phyloP scores from a whole-genome alignment of 192 early-diverging fungal species.

The Linnemannia exigua region DNA sequence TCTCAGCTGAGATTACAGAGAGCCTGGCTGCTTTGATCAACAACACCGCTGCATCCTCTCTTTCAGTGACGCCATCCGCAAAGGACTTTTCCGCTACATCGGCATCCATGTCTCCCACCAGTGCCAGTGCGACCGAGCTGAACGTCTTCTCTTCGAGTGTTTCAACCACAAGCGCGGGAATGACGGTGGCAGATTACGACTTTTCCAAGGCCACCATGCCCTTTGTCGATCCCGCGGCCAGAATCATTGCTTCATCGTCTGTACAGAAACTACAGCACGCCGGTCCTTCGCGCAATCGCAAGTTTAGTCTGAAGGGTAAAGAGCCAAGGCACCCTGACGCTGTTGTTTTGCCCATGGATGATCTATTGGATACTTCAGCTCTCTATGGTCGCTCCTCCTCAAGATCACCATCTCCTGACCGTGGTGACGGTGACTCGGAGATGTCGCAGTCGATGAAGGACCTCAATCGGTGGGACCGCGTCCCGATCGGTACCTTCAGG shows the following conservation, averaged over 20 bases:
- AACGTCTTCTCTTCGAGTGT: background rate
- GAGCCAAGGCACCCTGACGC: conserved; percentile 16
- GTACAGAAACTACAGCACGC: background rate
- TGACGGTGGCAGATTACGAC: conserved; percentile 9
- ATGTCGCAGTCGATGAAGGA: conserved; percentile 57
- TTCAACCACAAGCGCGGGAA: background rate
- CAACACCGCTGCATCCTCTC: conserved; percentile 2
- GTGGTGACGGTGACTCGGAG: conserved; percentile 17
- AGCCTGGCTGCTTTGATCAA: conserved; percentile 1
- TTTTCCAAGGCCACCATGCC: conserved; percentile 34
- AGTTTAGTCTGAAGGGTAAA: conserved; percentile 34
- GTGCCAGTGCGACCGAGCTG: background rate
- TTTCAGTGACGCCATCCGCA: background rate
- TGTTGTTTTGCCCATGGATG: conserved; percentile 59
- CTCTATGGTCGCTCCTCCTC: conserved; percentile 59
- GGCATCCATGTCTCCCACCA: conserved; percentile 11
- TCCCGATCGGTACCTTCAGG: conserved; percentile 67
- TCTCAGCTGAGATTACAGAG: conserved; percentile 26
- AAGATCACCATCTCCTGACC: conserved; percentile 61
- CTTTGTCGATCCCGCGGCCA: conserved; percentile 34
- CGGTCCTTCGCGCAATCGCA: background rate
- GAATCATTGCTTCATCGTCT: conserved; percentile 17
- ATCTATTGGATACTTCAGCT: conserved; percentile 65
- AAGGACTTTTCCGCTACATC: background rate
- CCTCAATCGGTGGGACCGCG: conserved; percentile 64